Conservation (phyloP, 805 yeast genomes). For the Zygoascus biomembranicola region DNA sequence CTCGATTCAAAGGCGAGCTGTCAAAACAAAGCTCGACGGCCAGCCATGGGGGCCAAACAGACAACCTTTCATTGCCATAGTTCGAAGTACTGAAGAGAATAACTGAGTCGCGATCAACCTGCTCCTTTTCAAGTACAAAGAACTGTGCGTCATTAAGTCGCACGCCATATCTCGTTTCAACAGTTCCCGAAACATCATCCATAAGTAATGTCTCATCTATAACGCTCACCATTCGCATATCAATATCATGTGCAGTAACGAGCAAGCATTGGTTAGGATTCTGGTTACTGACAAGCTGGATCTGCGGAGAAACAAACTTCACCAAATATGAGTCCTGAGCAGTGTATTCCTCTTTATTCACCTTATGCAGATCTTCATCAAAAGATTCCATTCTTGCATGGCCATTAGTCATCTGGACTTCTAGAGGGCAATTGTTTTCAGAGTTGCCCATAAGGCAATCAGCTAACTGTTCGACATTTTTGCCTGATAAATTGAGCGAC, state of each 20-base stretch:
- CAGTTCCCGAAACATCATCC: constrained; percentile 36
- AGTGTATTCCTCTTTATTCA: constrained; percentile 25
- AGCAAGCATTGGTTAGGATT: constrained; percentile 53
- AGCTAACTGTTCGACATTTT: background rate
- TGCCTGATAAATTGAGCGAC: background rate
- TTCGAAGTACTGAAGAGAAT: constrained; percentile 38
- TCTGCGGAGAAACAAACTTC: constrained; percentile 71
- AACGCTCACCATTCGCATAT: constrained; percentile 59
- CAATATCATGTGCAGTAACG: constrained; percentile 66
- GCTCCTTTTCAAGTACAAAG: constrained; percentile 52
- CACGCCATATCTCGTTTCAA: constrained; percentile 65
- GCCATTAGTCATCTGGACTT: constrained; percentile 5
- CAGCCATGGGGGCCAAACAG: constrained; percentile 85
- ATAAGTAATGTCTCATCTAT: constrained; percentile 36
- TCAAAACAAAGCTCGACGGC: constrained; percentile 63
- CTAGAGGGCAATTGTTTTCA: background rate
- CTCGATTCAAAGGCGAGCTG: constrained; percentile 37
- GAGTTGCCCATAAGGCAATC: background rate
- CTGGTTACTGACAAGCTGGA: constrained; percentile 53
- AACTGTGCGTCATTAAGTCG: constrained; percentile 63
- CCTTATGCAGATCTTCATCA: constrained; percentile 42
- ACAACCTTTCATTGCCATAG: constrained; percentile 48
- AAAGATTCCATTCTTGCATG: constrained; percentile 28
- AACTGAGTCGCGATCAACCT: constrained; percentile 34
- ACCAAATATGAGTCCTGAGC: constrained; percentile 51